Conservation (phyloP, 768 basidiomycete genomes). For the Boletus speciosus region DNA sequence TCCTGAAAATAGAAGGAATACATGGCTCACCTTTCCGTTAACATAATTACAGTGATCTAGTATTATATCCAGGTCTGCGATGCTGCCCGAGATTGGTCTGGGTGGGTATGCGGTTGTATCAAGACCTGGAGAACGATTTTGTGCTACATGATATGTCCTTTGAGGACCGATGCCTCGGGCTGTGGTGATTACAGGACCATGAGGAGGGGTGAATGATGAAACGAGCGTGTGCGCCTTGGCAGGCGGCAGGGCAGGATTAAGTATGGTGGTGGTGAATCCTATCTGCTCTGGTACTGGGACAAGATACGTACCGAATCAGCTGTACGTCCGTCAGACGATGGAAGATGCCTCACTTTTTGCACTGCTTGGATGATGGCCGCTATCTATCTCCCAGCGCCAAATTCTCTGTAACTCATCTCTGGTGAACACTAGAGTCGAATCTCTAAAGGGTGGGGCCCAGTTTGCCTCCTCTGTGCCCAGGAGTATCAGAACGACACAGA, state of each 20-base stretch:
- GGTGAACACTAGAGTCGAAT: slow-evolving; percentile 68
- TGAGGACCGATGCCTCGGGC: slow-evolving; percentile 69
- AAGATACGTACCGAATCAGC: neutral
- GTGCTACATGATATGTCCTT: slow-evolving; percentile 53
- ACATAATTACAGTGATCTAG: slow-evolving; percentile 86
- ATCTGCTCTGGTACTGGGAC: slow-evolving; percentile 59
- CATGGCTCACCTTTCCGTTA: slow-evolving; percentile 53
- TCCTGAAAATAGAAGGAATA: neutral
- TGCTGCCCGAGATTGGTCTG: slow-evolving; percentile 73
- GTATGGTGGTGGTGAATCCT: slow-evolving; percentile 49
- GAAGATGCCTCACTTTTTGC: slow-evolving; percentile 51
- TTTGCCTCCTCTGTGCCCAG: slow-evolving; percentile 41
- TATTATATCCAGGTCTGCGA: slow-evolving; percentile 85
- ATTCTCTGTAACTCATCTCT: slow-evolving; percentile 75
- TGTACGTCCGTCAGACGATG: slow-evolving; percentile 5
- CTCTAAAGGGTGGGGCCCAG: slow-evolving; percentile 36
- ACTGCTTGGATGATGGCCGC: slow-evolving; percentile 83
- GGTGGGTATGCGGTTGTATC: slow-evolving; percentile 77
- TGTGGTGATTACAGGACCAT: slow-evolving; percentile 38
- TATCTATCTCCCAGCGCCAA: slow-evolving; percentile 91
- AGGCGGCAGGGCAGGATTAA: slow-evolving; percentile 66
- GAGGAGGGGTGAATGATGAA: slow-evolving; percentile 46
- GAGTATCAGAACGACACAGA: slow-evolving; percentile 42
- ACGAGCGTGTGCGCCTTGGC: slow-evolving; percentile 45
- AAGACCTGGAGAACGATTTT: slow-evolving; percentile 58